Evolutionary conservation across 768 basidiomycete species (phyloP), one percentile per base, ranked within the genome.

Genomic region (Boletus subparvulus): DNA sequence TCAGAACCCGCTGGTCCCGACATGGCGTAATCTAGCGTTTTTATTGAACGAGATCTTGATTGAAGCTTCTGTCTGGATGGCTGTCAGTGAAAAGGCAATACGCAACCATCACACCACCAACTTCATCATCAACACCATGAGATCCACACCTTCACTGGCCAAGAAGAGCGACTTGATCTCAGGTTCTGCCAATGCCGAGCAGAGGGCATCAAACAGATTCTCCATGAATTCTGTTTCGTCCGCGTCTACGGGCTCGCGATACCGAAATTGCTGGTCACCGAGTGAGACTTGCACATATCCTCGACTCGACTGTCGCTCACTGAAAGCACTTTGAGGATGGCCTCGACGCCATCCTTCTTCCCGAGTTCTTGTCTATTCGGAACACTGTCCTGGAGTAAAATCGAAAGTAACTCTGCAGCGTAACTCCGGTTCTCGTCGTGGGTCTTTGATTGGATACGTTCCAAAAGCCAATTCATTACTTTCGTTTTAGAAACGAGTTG

Each of bases 71-170:
- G 90, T 73, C 94, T 94, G 65, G 33, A 47, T 32, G 19, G 33
- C 3, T 1, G 36, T 60, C 28, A 49, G 56, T 57, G n/a, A 63
- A 16, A 21, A 33, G 16, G 33, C 3, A 4, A 17, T 9, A 63
- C 16, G 6, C 26, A 32, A 28, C 7, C 26, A 21, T 45, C 36
- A 52, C n/a, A 39, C 35, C 30, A 75, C 85, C 44, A 63, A 95
- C 94, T 90, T 96, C 89, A 98, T 94, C 83, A 97, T 90, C 60
- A 98, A 78, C n/a, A 97, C 82, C 94, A 98, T 98, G 35, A 99
- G 80, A 65, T 99, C 97, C 14, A 94, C 85, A 2, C 97, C 97
- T 71, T 99, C 97, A 19, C 87, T 87, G 11, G 86, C 83, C n/a
- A 94, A 74, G 74, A 99, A 98, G 4, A 85, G 73, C 17, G 80